Percentiles rank a stretch among this genome's conserved stretches.
phyloP scores from a whole-genome alignment of 305 asterid genomes.

The Fraxinus sp. region DNA sequence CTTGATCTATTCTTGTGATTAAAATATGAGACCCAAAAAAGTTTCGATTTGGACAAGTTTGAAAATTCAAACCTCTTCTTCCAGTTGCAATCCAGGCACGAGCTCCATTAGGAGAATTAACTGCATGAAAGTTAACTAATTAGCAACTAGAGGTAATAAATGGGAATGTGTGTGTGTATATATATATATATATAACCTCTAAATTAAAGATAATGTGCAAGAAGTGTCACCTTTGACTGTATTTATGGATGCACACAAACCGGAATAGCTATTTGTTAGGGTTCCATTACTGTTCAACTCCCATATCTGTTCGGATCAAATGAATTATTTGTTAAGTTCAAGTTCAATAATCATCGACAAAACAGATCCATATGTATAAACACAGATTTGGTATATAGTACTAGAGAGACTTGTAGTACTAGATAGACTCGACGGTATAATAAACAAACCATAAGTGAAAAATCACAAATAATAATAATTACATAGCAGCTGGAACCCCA shows the following conservation, averaged over 20 bases:
- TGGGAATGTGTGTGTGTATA: no score
- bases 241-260: conserved; percentile 72
- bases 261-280: conserved; percentile 67
- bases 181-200: not conserved
- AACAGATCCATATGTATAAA: not conserved
- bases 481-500: not conserved
- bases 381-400: not conserved
- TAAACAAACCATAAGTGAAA: not conserved
- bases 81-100: conserved; percentile 83
- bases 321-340: conserved; percentile 9
- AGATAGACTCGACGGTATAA: not conserved
- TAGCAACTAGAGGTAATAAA: conserved; percentile 5
- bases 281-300: conserved; percentile 68
- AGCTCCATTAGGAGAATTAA: conserved; percentile 34
- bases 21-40: conserved; percentile 3
- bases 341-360: not conserved
- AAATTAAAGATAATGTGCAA: not conserved
- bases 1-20: not conserved
- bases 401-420: not conserved
- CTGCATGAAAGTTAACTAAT: conserved; percentile 34
- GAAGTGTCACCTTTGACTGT: conserved; percentile 45
- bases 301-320: conserved; percentile 71
- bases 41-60: not conserved
- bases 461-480: not conserved
- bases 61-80: conserved; percentile 48